Percentiles rank a stretch among this genome's conserved stretches.
Conservation (phyloP, 192 early-diverging fungal species). For the Coemansia sp. region DNA sequence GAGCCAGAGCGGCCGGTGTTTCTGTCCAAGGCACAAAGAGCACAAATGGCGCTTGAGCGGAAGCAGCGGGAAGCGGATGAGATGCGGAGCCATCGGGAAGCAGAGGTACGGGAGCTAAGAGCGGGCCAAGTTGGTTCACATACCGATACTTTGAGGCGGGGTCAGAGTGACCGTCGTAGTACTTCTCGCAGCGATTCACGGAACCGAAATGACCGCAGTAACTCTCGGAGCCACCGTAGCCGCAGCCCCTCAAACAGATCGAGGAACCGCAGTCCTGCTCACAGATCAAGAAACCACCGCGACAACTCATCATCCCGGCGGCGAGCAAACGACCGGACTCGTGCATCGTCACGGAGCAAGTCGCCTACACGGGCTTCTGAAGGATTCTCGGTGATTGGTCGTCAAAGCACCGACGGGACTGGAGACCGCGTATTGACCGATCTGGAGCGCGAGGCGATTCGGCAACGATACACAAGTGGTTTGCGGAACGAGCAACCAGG, state of each 20-base stretch:
- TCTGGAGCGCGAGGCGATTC: slow-evolving; percentile 64
- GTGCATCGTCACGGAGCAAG: slow-evolving; percentile 10
- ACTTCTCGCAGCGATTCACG: not conserved
- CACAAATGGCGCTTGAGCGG: slow-evolving; percentile 79
- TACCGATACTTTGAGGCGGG: not conserved
- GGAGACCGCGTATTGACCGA: slow-evolving; percentile 54
- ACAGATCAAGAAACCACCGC: slow-evolving; percentile 9
- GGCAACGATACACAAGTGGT: slow-evolving; percentile 83
- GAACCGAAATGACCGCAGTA: not conserved
- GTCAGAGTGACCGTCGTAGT: not conserved
- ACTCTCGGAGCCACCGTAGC: not conserved
- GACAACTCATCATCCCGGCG: slow-evolving; percentile 34
- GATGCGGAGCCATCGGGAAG: slow-evolving; percentile 60
- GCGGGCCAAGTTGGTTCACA: not conserved
- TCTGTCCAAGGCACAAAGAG: slow-evolving; percentile 88
- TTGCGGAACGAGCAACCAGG: slow-evolving; percentile 70
- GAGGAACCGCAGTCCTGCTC: slow-evolving; percentile 12
- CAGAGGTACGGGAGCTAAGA: slow-evolving; percentile 56
- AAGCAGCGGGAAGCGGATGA: slow-evolving; percentile 80
- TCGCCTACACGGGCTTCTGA: slow-evolving; percentile 9
- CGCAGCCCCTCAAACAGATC: slow-evolving; percentile 11
- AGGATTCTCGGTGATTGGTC: slow-evolving; percentile 27
- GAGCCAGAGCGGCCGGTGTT: slow-evolving; percentile 58
- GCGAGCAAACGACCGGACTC: slow-evolving; percentile 5
- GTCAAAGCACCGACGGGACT: slow-evolving; percentile 31